A percentile compares a stretch with the other conserved stretches of the same genome.
phyloP scores from a whole-genome alignment of 176 grass and related monocot species.

The Triticum urartu region DNA sequence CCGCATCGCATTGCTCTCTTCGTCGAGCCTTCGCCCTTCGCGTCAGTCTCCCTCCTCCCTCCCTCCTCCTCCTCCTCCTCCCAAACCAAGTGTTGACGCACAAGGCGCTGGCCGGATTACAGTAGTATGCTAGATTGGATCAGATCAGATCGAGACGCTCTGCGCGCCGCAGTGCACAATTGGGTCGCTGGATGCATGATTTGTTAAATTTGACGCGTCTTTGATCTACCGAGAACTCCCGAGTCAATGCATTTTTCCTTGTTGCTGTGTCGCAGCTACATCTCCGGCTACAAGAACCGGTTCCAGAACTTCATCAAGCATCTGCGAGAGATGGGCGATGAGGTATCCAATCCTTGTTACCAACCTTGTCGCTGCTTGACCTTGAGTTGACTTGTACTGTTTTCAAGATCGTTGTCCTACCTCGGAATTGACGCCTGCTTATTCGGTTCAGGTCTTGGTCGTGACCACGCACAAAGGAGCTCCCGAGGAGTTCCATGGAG shows the following conservation, averaged over 20 bases:
- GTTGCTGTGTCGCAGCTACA: conserved; percentile 53
- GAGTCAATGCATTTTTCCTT: conserved; percentile 28
- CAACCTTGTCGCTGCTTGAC: background rate
- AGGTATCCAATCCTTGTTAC: conserved; percentile 40
- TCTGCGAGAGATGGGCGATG: conserved; percentile 92
- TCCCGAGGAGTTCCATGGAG: conserved; percentile 88
- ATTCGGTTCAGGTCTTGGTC: conserved; percentile 68
- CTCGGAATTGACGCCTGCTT: conserved; percentile 2
- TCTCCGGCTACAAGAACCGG: conserved; percentile 93
- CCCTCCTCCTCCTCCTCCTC: background rate
- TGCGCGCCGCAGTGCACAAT: background rate
- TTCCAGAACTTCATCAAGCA: conserved; percentile 99
- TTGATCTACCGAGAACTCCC: background rate
- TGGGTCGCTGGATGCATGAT: conserved; percentile 9
- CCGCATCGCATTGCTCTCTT: conserved; percentile 91
- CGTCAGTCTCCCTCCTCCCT: conserved; percentile 44
- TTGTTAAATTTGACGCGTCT: background rate
- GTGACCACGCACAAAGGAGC: conserved; percentile 94
- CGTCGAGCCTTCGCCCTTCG: conserved; percentile 91
- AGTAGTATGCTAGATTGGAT: background rate
- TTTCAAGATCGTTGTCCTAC: conserved; percentile 10
- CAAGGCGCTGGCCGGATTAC: background rate
- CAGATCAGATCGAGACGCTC: conserved; percentile 38
- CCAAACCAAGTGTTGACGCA: background rate
- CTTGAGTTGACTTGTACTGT: background rate